phyloP scores from a whole-genome alignment of 2,329 filamentous ascomycete genomes.

The Helotiales sp. region DNA sequence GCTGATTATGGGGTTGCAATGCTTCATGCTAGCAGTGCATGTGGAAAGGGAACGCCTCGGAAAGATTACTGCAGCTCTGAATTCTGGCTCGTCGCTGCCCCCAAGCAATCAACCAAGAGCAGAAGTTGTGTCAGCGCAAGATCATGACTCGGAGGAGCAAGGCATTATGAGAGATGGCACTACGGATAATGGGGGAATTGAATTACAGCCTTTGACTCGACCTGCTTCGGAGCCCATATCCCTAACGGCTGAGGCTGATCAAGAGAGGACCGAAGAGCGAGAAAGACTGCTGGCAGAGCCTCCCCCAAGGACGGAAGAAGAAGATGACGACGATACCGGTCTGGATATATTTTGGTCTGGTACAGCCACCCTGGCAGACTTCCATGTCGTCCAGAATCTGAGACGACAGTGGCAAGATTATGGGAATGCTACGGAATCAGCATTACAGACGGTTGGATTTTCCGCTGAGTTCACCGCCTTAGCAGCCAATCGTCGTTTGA shows the following conservation, averaged over 20 bases:
- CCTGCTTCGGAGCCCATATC: slow-evolving; percentile 5
- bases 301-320: slow-evolving; percentile 13
- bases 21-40: slow-evolving; percentile 64
- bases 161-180: slow-evolving; percentile 29
- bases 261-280: slow-evolving; percentile 23
- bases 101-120: slow-evolving; percentile 14
- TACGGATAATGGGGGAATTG: slow-evolving; percentile 28
- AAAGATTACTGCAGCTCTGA: slow-evolving; percentile 21
- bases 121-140: slow-evolving; percentile 24
- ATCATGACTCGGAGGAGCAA: slow-evolving; percentile 36
- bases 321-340: slow-evolving; percentile 27
- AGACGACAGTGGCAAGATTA: slow-evolving; percentile 33
- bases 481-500: slow-evolving; percentile 28
- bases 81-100: slow-evolving; percentile 6
- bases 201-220: slow-evolving; percentile 27
- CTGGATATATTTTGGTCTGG: slow-evolving; percentile 36
- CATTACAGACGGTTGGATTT: slow-evolving; percentile 32
- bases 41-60: slow-evolving; percentile 59
- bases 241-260: slow-evolving; percentile 2
- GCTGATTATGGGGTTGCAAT: slow-evolving; percentile 57
- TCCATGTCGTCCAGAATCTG: slow-evolving; percentile 35
- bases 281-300: slow-evolving; percentile 27
- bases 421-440: slow-evolving; percentile 29
- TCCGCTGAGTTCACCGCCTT: slow-evolving; percentile 30
- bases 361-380: slow-evolving; percentile 33